Conservation (phyloP, 352 stramenopile genomes). For the Pythium folliculosum region DNA sequence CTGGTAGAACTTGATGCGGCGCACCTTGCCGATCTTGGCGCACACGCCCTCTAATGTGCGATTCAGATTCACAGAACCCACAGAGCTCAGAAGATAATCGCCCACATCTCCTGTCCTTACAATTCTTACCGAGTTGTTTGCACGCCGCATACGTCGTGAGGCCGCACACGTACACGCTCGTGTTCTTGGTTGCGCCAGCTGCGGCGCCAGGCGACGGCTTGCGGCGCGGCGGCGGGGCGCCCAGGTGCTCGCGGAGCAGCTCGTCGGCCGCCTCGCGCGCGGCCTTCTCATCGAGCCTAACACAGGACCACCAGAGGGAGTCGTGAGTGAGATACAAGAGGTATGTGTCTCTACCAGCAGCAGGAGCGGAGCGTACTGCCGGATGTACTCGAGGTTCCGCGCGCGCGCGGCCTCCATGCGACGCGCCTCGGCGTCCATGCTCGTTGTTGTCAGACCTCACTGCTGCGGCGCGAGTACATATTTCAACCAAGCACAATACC, state of each 20-base stretch:
- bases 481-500: too few relatives aligned
- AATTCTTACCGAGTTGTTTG: constrained; percentile 65
- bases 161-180: constrained; percentile 79
- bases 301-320: too few relatives aligned
- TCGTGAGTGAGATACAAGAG: too few relatives aligned
- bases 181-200: constrained; percentile 37
- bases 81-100: too few relatives aligned
- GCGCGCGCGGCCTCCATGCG: constrained; percentile 63
- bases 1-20: constrained; percentile 88
- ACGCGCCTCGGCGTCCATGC: constrained; percentile 24
- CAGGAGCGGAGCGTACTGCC: constrained; percentile 10
- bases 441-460: not conserved
- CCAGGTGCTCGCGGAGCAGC: constrained; percentile 36
- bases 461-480: too few relatives aligned
- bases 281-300: constrained; percentile 55
- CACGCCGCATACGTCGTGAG: constrained; percentile 83
- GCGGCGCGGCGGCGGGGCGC: constrained; percentile 5
- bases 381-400: constrained; percentile 82
- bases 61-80: too few relatives aligned
- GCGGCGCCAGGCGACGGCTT: constrained; percentile 13
- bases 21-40: constrained; percentile 75
- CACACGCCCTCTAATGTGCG: constrained; percentile 68
- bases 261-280: constrained; percentile 44
- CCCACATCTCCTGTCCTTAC: not conserved
- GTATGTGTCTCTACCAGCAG: not conserved